A percentile compares a stretch with the other conserved stretches of the same genome.
phyloP scores from a whole-genome alignment of 2,329 filamentous ascomycete genomes.

The Alternaria sp. region DNA sequence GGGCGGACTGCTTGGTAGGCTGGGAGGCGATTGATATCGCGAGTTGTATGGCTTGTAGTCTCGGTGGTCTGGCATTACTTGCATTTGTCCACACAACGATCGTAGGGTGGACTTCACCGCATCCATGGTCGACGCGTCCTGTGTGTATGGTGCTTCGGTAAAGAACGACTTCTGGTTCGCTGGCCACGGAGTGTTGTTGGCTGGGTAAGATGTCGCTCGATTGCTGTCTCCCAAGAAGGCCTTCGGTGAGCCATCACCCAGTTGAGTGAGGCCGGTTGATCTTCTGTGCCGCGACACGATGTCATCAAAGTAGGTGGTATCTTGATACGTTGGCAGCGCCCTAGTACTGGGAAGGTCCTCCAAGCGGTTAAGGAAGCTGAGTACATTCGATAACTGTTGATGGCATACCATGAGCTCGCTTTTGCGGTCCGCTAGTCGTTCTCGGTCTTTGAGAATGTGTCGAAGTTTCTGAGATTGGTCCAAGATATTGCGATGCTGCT shows the following conservation, averaged over 20 bases:
- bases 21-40: background rate
- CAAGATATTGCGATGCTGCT: constrained; percentile 27
- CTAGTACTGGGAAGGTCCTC: constrained; percentile 13
- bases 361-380: constrained; percentile 22
- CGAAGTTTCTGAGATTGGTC: constrained; percentile 20
- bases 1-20: constrained; percentile 1
- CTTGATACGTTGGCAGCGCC: constrained; percentile 4
- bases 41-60: background rate
- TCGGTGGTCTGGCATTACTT: background rate
- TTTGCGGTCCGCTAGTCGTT: constrained; percentile 30
- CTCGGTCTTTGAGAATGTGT: constrained; percentile 32
- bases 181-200: background rate
- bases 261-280: background rate
- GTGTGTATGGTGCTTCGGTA: background rate
- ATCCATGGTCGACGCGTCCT: background rate
- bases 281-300: background rate
- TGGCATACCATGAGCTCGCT: constrained; percentile 31
- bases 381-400: constrained; percentile 33
- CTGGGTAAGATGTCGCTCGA: background rate
- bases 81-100: background rate
- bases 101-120: background rate
- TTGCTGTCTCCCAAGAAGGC: background rate
- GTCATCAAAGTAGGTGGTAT: constrained; percentile 11
- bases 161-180: background rate
- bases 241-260: background rate